These are phyloP conservation scores for Agrocybe pediades DNA, from an alignment of 768 basidiomycete species.

Conservation along the genomic window DNA sequence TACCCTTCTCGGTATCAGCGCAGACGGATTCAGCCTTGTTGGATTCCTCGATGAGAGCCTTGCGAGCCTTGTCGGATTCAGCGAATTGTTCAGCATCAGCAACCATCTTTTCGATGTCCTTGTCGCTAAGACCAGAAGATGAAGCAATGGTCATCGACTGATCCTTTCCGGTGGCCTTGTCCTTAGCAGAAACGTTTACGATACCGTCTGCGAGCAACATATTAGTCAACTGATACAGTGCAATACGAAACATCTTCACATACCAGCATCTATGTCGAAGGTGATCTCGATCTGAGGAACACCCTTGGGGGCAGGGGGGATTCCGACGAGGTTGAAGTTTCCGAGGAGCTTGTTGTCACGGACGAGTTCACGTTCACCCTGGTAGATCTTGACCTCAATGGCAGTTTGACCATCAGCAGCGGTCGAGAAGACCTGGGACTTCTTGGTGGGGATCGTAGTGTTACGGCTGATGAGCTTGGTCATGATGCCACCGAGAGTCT, in stretches of 20 bases:
- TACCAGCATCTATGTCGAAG: slow-evolving; percentile 96
- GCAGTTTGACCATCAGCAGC: slow-evolving; percentile 99
- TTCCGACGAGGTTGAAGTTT: slow-evolving; percentile 99
- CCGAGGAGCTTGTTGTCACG: slow-evolving; percentile 98
- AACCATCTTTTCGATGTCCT: slow-evolving; percentile 98
- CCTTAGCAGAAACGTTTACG: slow-evolving; percentile 96
- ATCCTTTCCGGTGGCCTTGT: slow-evolving; percentile 88
- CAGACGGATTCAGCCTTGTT: slow-evolving; percentile 97
- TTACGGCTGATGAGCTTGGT: slow-evolving; percentile 98
- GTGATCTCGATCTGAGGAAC: slow-evolving; percentile 88
- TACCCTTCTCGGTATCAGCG: slow-evolving; percentile 94
- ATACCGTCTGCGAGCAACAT: slow-evolving; percentile 71
- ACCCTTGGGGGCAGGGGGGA: slow-evolving; percentile 85
- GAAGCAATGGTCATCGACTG: slow-evolving; percentile 98
- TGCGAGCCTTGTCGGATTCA: slow-evolving; percentile 89
- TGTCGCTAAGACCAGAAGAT: slow-evolving; percentile 93
- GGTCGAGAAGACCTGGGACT: slow-evolving; percentile 98
- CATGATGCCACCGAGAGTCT: slow-evolving; percentile 99
- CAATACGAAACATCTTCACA: slow-evolving; percentile 17
- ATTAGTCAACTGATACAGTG: background rate
- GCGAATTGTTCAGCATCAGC: slow-evolving; percentile 92
- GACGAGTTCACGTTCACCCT: slow-evolving; percentile 98
- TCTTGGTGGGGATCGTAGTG: slow-evolving; percentile 99
- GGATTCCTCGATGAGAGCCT: slow-evolving; percentile 88
- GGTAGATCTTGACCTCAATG: slow-evolving; percentile 99